phyloP scores from a whole-genome alignment of 768 basidiomycete genomes.

The Rhizopogon sp. region DNA sequence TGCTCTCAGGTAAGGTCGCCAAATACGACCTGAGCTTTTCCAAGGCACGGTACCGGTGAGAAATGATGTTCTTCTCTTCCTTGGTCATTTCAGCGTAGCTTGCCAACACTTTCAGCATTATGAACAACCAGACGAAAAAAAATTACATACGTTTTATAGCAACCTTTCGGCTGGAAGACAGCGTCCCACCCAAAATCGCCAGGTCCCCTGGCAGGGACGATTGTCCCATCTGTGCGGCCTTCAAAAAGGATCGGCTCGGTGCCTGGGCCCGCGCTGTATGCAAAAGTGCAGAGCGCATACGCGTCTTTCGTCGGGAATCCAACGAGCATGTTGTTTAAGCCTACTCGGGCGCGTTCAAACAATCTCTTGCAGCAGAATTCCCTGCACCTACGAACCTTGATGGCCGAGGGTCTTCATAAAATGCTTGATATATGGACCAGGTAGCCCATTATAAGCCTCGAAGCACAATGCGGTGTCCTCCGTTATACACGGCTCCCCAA shows the following conservation, averaged over 20 bases:
- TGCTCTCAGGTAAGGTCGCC: conserved; percentile 4
- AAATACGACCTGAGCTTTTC: conserved; percentile 49
- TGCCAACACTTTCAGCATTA: neutral
- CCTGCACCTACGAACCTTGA: conserved; percentile 47
- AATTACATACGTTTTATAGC: conserved; percentile 60
- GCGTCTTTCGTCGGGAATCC: conserved; percentile 77
- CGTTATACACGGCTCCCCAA: conserved; percentile 60
- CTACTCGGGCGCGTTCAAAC: conserved; percentile 27
- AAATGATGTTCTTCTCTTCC: conserved; percentile 58
- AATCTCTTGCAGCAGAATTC: neutral
- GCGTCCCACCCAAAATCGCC: conserved; percentile 89
- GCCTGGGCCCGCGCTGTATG: conserved; percentile 83
- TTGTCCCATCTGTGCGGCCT: conserved; percentile 83
- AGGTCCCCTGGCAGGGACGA: conserved; percentile 81
- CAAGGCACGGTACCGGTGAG: conserved; percentile 62
- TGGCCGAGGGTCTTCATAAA: conserved; percentile 83
- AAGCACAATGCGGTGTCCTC: conserved; percentile 96
- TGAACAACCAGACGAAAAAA: neutral
- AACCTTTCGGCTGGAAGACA: conserved; percentile 73
- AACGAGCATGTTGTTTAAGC: conserved; percentile 75
- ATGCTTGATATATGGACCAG: conserved; percentile 96
- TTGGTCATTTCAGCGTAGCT: conserved; percentile 69
- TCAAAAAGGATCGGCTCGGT: conserved; percentile 79
- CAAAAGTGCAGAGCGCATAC: conserved; percentile 93
- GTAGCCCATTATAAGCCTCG: conserved; percentile 82